A percentile compares a stretch with the other conserved stretches of the same genome.
These are phyloP conservation scores for Fusarium circinatum DNA, from an alignment of 2,329 filamentous ascomycete genomes.

Conservation along the genomic window DNA sequence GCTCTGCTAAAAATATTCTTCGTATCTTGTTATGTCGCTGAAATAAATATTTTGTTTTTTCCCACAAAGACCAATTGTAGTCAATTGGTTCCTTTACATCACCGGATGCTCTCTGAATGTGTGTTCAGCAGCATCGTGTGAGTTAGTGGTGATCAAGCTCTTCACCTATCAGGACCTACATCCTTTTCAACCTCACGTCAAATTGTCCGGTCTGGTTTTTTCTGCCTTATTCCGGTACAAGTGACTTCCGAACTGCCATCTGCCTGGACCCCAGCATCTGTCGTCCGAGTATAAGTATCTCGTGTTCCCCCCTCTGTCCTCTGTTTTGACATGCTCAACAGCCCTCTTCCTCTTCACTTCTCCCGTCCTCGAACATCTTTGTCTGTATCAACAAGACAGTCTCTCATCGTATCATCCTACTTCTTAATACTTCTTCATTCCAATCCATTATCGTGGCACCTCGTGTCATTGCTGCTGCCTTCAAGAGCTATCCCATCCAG, in stretches of 20 bases:
- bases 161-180: not conserved
- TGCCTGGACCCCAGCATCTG: conserved; percentile 3
- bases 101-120: not conserved
- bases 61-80: not conserved
- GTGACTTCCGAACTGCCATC: conserved; percentile 1
- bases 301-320: conserved; percentile 17
- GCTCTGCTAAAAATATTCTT: not conserved
- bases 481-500: not conserved
- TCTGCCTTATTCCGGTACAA: conserved; percentile 19
- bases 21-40: not conserved
- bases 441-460: not conserved
- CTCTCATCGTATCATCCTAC: not conserved
- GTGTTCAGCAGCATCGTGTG: not conserved
- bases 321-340: conserved; percentile 21
- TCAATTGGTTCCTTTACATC: not conserved
- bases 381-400: not conserved
- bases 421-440: not conserved
- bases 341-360: not conserved
- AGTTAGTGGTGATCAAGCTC: not conserved
- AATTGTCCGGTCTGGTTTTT: not conserved
- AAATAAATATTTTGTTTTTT: not conserved
- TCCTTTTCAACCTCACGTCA: not conserved
- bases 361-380: not conserved
- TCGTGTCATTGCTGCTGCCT: not conserved
- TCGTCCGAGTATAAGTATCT: conserved; percentile 42